Conservation (phyloP, 495 filamentous ascomycete genomes). For the Neurospora sp. region DNA sequence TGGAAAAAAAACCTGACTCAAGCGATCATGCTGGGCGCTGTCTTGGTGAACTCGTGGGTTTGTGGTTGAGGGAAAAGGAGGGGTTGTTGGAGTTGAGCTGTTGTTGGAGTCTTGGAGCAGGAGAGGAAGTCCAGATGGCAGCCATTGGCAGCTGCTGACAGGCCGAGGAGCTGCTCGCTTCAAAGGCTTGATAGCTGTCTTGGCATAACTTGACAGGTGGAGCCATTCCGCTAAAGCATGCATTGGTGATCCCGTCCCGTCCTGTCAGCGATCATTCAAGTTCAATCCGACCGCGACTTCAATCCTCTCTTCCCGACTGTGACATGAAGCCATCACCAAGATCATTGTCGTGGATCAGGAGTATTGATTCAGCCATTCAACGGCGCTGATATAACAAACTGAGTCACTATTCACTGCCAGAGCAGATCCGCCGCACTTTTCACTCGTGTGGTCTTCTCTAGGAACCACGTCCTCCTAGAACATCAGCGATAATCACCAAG, state of each 20-base stretch:
- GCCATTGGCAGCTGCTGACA: neutral
- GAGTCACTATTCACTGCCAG: neutral
- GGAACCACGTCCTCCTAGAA: neutral
- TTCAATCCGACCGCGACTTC: neutral
- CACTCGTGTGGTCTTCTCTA: neutral
- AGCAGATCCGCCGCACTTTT: neutral
- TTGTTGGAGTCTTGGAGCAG: neutral
- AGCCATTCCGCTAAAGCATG: neutral
- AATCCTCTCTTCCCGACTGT: neutral
- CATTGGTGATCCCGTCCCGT: neutral
- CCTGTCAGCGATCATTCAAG: neutral
- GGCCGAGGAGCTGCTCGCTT: neutral
- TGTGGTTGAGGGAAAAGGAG: neutral
- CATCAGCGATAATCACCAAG: neutral
- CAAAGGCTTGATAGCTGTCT: neutral
- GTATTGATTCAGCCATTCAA: neutral
- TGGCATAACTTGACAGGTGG: neutral
- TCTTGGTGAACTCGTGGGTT: neutral
- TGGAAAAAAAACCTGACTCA: neutral
- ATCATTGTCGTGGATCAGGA: neutral
- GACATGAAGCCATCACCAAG: neutral
- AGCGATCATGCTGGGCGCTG: neutral
- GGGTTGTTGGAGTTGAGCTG: neutral
- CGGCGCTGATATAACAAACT: neutral
- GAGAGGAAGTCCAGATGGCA: neutral